phyloP scores from a whole-genome alignment of 495 filamentous ascomycete genomes.

The Collariella sp. region DNA sequence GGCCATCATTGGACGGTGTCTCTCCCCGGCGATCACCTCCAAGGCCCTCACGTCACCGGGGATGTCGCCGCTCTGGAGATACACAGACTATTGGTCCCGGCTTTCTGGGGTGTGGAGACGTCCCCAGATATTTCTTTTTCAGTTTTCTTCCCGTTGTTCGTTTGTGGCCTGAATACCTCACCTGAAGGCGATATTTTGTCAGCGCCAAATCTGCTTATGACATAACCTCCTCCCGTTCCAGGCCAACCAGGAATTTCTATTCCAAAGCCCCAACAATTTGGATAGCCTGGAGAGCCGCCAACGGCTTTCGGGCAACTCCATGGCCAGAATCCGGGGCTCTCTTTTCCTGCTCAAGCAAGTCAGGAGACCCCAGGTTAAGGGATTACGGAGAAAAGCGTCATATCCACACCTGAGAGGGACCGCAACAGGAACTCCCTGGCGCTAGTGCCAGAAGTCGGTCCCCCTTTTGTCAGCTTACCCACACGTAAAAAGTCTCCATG shows the following conservation, averaged over 20 bases:
- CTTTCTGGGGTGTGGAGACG: not conserved
- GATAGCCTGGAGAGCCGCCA: not conserved
- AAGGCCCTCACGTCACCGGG: not conserved
- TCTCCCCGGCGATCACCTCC: not conserved
- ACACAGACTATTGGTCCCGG: not conserved
- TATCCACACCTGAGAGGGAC: not conserved
- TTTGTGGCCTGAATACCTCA: no score
- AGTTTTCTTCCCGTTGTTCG: no score
- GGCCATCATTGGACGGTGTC: no score
- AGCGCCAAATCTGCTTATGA: not conserved
- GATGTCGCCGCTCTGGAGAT: not conserved
- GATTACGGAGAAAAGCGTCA: not conserved
- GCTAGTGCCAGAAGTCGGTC: not conserved
- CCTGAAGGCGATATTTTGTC: not conserved
- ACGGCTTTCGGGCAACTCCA: not conserved
- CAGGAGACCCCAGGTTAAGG: slow-evolving; percentile 6
- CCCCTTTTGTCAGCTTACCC: slow-evolving; percentile 7
- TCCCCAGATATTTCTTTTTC: not conserved
- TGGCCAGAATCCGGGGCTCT: not conserved
- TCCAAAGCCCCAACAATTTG: no score
- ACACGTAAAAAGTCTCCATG: not conserved
- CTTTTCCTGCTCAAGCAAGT: not conserved
- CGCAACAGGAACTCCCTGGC: not conserved
- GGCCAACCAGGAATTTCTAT: not conserved
- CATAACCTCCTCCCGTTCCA: not conserved